phyloP scores from a whole-genome alignment of 2,329 filamentous ascomycete genomes.

The Cladobotryum mycophilum region DNA sequence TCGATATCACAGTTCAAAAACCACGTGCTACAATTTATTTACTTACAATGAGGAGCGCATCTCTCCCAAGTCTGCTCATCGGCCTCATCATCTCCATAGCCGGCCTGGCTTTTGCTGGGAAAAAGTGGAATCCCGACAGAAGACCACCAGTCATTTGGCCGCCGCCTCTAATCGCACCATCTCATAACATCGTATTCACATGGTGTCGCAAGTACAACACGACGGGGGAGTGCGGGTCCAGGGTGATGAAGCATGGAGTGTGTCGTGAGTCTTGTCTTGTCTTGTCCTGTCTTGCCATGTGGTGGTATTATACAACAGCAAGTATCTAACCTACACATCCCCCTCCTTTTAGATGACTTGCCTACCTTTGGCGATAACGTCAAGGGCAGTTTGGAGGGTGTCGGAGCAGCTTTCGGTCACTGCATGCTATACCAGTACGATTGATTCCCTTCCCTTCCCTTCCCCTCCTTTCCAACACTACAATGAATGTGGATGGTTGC shows the following conservation, averaged over 20 bases:
- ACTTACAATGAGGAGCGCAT: too few species aligned
- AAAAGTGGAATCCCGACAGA: not conserved
- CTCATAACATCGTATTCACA: not conserved
- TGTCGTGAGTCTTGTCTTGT: not conserved
- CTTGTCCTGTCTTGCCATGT: too few species aligned
- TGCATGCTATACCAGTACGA: conserved; percentile 6
- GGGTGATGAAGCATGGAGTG: not conserved
- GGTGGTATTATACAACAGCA: too few species aligned
- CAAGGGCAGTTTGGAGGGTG: not conserved
- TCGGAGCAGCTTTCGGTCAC: not conserved
- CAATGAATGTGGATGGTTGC: not conserved
- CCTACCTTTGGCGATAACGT: not conserved
- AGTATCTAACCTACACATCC: not conserved
- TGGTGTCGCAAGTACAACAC: conserved; percentile 5
- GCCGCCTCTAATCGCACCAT: not conserved
- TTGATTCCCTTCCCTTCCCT: not conserved
- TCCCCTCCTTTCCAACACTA: not conserved
- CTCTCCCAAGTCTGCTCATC: too few species aligned
- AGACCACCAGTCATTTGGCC: not conserved
- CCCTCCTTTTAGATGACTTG: not conserved
- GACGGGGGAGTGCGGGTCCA: not conserved
- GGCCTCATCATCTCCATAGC: too few species aligned
- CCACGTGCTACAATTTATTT: too few species aligned
- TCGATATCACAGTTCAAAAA: too few species aligned
- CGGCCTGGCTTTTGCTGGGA: too few species aligned